Percentiles rank a stretch among this genome's conserved stretches.
These are phyloP conservation scores for Ceratocystis papillata DNA, from an alignment of 2,329 filamentous ascomycete genomes.

Conservation along the genomic window DNA sequence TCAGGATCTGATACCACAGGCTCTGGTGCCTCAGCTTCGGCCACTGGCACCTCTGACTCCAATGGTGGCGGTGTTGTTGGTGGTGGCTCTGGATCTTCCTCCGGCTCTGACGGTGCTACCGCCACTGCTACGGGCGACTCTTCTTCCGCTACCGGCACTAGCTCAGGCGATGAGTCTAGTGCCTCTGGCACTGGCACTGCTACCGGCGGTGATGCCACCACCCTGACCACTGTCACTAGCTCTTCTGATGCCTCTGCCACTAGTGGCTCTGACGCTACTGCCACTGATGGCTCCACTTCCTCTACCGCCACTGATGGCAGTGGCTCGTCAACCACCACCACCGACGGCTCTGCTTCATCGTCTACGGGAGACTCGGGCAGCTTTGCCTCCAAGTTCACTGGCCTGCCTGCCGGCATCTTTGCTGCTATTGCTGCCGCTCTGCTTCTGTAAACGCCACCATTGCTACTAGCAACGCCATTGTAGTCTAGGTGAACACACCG, in stretches of 20 bases:
- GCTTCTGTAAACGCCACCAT: slow-evolving; percentile 35
- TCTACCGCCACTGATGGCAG: slow-evolving; percentile 5
- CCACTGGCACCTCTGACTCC: slow-evolving; percentile 3
- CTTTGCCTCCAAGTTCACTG: slow-evolving; percentile 35
- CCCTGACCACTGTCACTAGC: slow-evolving; percentile 27
- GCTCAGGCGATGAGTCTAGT: slow-evolving; percentile 5
- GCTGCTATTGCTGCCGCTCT: slow-evolving; percentile 41
- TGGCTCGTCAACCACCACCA: slow-evolving; percentile 27
- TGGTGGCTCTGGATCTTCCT: slow-evolving; percentile 16
- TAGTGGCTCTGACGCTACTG: slow-evolving; percentile 28
- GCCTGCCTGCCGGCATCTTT: slow-evolving; percentile 36
- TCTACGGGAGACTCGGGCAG: slow-evolving; percentile 27
- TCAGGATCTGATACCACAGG: slow-evolving; percentile 18
- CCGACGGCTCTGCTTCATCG: slow-evolving; percentile 27
- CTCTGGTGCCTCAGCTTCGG: slow-evolving; percentile 23
- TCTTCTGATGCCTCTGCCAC: slow-evolving; percentile 26
- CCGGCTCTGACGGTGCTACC: slow-evolving; percentile 4
- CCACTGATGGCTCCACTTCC: slow-evolving; percentile 25
- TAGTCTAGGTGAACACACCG: background rate
- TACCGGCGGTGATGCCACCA: slow-evolving; percentile 21
- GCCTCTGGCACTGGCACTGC: slow-evolving; percentile 24
- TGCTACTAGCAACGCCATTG: background rate
- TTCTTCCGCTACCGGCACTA: background rate
- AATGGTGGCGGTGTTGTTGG: background rate
- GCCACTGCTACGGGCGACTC: slow-evolving; percentile 8